These are phyloP conservation scores for Nemophila menziesii DNA, from an alignment of 257 asterid genomes.

Conservation along the genomic window DNA sequence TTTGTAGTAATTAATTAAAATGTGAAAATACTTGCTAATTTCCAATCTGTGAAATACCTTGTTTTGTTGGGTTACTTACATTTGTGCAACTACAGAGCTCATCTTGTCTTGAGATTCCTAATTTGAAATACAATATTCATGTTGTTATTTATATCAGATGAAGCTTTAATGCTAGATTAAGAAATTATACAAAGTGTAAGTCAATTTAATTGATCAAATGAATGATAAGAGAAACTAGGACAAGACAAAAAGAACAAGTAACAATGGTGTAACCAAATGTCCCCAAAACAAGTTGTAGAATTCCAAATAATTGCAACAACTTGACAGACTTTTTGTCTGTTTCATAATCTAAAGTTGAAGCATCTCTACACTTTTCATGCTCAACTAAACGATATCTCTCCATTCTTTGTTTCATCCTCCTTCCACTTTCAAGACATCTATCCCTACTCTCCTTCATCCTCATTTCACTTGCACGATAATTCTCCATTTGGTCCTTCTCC, in stretches of 20 bases:
- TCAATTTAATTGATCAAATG: slow-evolving; percentile 34
- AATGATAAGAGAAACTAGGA: slow-evolving; percentile 26
- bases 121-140: too few species aligned
- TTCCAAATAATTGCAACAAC: slow-evolving; percentile 14
- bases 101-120: too few species aligned
- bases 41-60: neutral
- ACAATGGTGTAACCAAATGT: slow-evolving; percentile 35
- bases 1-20: neutral
- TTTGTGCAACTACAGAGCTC: neutral
- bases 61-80: neutral
- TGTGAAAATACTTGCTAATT: neutral
- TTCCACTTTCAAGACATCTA: slow-evolving; percentile 13
- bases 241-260: slow-evolving; percentile 28
- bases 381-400: neutral
- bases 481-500: too few species aligned
- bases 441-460: too few species aligned
- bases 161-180: too few species aligned
- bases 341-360: neutral
- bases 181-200: too few species aligned
- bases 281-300: slow-evolving; percentile 16
- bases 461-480: too few species aligned
- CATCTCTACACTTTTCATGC: slow-evolving; percentile 34
- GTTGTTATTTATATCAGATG: too few species aligned
- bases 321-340: slow-evolving; percentile 3
- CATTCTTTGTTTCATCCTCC: slow-evolving; percentile 20